Percentiles rank a stretch among this genome's conserved stretches.
phyloP scores from a whole-genome alignment of 2,329 filamentous ascomycete genomes.

The Fusarium hainanense region DNA sequence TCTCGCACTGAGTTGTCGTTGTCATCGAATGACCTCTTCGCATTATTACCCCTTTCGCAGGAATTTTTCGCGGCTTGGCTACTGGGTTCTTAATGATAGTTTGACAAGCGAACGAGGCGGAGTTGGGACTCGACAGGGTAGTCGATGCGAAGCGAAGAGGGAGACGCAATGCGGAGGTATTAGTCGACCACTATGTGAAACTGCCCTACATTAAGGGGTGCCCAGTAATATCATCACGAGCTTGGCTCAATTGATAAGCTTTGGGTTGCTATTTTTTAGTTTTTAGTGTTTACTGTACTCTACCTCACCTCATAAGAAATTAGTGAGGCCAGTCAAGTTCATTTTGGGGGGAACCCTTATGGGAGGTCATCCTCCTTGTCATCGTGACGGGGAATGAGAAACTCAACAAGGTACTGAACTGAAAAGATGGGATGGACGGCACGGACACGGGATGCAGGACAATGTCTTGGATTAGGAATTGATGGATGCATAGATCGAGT shows the following conservation, averaged over 20 bases:
- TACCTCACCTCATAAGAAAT: conserved; percentile 16
- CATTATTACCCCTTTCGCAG: conserved; percentile 4
- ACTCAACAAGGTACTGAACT: conserved; percentile 13
- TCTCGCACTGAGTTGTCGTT: conserved; percentile 8
- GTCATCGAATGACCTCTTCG: conserved; percentile 9
- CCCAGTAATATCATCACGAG: conserved; percentile 13
- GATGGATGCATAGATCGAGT: conserved; percentile 19
- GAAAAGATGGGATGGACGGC: conserved; percentile 3
- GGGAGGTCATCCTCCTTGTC: conserved; percentile 34
- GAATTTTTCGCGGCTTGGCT: conserved; percentile 1
- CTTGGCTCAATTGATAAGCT: conserved; percentile 9
- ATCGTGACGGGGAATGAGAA: conserved; percentile 30
- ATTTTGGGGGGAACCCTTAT: background rate
- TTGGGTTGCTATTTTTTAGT: background rate
- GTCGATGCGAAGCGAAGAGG: conserved; percentile 13
- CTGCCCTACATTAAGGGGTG: conserved; percentile 8
- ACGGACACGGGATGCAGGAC: conserved; percentile 31
- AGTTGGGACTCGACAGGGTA: conserved; percentile 16
- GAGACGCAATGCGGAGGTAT: conserved; percentile 33
- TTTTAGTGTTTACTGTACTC: conserved; percentile 1
- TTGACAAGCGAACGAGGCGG: conserved; percentile 32
- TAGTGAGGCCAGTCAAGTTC: conserved; percentile 1
- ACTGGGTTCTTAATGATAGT: background rate
- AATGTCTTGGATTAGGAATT: conserved; percentile 29
- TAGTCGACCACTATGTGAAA: conserved; percentile 11